Evolutionary conservation across 208 protist species (phyloP).

Genomic region (Wallacemonas collosoma): DNA sequence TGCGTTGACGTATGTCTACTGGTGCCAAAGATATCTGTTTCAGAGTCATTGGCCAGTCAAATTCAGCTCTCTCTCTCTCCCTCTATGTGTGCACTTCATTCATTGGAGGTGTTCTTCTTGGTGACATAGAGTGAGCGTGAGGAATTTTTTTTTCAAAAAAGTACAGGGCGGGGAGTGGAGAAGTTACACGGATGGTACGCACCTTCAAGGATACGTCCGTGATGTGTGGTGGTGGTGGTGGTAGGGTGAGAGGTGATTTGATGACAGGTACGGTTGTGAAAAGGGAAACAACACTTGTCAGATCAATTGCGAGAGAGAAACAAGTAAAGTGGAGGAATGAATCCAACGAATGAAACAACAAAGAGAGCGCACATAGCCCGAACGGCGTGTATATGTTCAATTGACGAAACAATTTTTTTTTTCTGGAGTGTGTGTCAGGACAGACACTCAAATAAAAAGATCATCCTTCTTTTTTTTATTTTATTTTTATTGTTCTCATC

Average conservation of each 20-base stretch:
- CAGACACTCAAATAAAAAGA: not conserved
- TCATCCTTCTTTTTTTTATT: constrained; percentile 15
- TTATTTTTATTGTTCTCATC: constrained; percentile 1
- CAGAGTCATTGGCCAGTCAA: not conserved
- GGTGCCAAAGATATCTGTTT: not conserved
- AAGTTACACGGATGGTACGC: not conserved
- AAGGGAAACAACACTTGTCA: not conserved
- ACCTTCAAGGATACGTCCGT: not conserved
- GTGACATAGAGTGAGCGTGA: too few species aligned
- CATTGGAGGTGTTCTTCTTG: too few species aligned
- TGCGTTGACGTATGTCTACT: not conserved
- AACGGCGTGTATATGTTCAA: not conserved
- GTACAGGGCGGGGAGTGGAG: too few species aligned
- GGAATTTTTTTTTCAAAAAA: too few species aligned
- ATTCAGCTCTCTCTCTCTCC: too few species aligned
- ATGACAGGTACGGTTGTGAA: not conserved
- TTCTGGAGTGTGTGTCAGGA: not conserved
- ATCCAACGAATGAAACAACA: not conserved
- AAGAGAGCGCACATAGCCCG: not conserved
- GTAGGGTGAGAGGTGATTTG: too few species aligned
- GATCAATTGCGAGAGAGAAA: not conserved
- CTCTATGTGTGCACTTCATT: too few species aligned
- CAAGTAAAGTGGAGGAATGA: not conserved
- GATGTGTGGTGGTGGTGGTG: not conserved
- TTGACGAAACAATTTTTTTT: not conserved